phyloP scores from a whole-genome alignment of 2,329 filamentous ascomycete genomes.

The Sclerotinia borealis region DNA sequence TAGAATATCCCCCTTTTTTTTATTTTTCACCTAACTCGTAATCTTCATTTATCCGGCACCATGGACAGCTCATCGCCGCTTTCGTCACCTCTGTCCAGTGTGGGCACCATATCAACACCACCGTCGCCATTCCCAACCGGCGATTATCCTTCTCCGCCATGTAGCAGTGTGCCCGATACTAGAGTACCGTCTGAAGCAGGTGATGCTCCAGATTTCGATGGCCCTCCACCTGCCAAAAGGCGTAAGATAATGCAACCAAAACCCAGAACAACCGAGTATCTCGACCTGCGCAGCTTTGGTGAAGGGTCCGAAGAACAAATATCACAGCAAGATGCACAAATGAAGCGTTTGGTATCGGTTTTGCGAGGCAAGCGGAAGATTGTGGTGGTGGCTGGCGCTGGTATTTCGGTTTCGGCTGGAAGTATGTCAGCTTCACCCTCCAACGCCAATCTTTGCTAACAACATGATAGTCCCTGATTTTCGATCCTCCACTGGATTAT shows the following conservation, averaged over 20 bases:
- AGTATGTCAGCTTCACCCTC: conserved; percentile 49
- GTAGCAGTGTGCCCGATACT: conserved; percentile 26
- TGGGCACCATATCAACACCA: conserved; percentile 34
- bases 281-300: conserved; percentile 58
- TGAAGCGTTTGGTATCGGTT: conserved; percentile 66
- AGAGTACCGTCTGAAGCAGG: conserved; percentile 19
- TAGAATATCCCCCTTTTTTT: conserved; percentile 3
- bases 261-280: conserved; percentile 72
- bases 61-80: conserved; percentile 20
- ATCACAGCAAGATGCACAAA: conserved; percentile 51
- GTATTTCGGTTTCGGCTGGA: conserved; percentile 93
- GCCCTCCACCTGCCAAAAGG: conserved; percentile 67
- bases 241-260: conserved; percentile 59
- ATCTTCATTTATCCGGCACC: background rate
- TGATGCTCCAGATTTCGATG: conserved; percentile 39
- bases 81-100: conserved; percentile 33
- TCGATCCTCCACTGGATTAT: conserved; percentile 83
- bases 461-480: conserved; percentile 74
- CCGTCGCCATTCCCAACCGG: conserved; percentile 21
- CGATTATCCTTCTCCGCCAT: conserved; percentile 31
- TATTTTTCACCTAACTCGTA: background rate
- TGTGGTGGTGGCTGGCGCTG: conserved; percentile 90
- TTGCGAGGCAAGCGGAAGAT: conserved; percentile 91
- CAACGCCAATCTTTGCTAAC: conserved; percentile 16
- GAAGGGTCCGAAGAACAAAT: conserved; percentile 41